These are phyloP conservation scores for Orbilia blumenaviensis DNA, from an alignment of 2,329 filamentous ascomycete species.

Conservation along the genomic window DNA sequence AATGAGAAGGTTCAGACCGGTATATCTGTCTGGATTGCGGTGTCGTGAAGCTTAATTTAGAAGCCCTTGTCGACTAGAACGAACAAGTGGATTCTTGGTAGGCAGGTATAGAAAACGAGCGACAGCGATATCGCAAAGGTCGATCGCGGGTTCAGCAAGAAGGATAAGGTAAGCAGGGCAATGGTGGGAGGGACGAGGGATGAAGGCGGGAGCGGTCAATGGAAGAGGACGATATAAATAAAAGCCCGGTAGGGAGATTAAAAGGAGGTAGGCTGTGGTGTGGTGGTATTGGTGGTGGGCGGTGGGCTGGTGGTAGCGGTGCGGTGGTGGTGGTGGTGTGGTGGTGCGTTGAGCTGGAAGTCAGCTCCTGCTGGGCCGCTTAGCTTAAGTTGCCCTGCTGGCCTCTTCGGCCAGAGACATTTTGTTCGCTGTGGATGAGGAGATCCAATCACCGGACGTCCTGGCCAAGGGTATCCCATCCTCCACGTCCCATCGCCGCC, in stretches of 20 bases:
- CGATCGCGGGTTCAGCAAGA: not conserved
- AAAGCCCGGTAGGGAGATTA: not conserved
- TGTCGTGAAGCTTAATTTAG: slow-evolving; percentile 26
- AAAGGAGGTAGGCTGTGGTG: slow-evolving; percentile 22
- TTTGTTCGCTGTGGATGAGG: slow-evolving; percentile 14
- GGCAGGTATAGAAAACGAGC: slow-evolving; percentile 29
- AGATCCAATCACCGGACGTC: slow-evolving; percentile 28
- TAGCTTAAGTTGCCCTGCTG: slow-evolving; percentile 38
- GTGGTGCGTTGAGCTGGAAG: slow-evolving; percentile 34
- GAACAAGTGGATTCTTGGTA: not conserved
- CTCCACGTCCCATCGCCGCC: slow-evolving; percentile 18
- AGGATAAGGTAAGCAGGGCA: not conserved
- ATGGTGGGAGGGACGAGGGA: not conserved
- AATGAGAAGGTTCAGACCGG: slow-evolving; percentile 1
- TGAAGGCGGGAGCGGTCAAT: slow-evolving; percentile 10
- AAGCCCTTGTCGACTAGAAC: slow-evolving; percentile 24
- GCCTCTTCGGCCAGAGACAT: slow-evolving; percentile 36
- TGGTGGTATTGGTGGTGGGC: too few relatives aligned
- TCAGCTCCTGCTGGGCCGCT: slow-evolving; percentile 3
- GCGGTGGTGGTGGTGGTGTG: slow-evolving; percentile 18
- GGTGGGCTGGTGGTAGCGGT: too few relatives aligned
- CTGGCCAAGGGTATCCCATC: slow-evolving; percentile 11
- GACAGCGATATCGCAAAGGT: slow-evolving; percentile 25
- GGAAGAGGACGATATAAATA: slow-evolving; percentile 20
- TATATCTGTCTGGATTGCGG: slow-evolving; percentile 31